phyloP scores from a whole-genome alignment of 2,329 filamentous ascomycete genomes.

The Penicillium sp. region DNA sequence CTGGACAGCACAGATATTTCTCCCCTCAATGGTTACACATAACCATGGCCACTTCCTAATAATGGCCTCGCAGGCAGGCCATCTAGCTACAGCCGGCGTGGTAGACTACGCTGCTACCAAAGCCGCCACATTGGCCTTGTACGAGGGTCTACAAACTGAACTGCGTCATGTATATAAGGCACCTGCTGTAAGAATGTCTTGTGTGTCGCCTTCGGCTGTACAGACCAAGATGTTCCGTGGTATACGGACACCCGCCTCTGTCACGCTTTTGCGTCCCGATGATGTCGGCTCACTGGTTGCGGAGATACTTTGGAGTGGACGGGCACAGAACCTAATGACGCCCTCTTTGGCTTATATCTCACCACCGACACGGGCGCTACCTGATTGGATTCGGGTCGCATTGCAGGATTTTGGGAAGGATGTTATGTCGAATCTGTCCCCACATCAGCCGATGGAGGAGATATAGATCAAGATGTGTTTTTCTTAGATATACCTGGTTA shows the following conservation, averaged over 20 bases:
- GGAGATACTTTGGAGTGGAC: constrained; percentile 5
- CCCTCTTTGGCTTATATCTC: constrained; percentile 3
- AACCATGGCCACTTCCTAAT: constrained; percentile 8
- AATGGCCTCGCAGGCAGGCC: constrained; percentile 5
- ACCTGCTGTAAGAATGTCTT: constrained; percentile 4
- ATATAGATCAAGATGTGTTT: neutral
- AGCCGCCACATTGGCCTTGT: constrained; percentile 1
- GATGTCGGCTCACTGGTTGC: constrained; percentile 4
- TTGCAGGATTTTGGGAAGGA: constrained; percentile 6
- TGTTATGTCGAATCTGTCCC: constrained; percentile 2
- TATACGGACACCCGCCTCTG: neutral
- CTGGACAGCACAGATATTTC: constrained; percentile 1
- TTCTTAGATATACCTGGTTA: neutral
- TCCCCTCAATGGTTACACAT: neutral
- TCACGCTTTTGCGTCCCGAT: neutral
- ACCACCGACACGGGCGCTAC: constrained; percentile 3
- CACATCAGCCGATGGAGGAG: constrained; percentile 5
- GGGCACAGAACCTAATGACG: constrained; percentile 4
- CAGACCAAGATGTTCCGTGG: constrained; percentile 5
- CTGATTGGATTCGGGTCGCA: constrained; percentile 5
- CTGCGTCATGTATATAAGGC: constrained; percentile 5
- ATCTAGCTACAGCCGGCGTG: constrained; percentile 2
- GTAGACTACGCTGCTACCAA: constrained; percentile 8
- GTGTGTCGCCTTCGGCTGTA: constrained; percentile 1
- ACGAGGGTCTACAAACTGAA: constrained; percentile 6